Percentiles rank a stretch among this genome's conserved stretches.
These are phyloP conservation scores for Boletus reticuloceps DNA, from an alignment of 768 basidiomycete species.

Conservation along the genomic window DNA sequence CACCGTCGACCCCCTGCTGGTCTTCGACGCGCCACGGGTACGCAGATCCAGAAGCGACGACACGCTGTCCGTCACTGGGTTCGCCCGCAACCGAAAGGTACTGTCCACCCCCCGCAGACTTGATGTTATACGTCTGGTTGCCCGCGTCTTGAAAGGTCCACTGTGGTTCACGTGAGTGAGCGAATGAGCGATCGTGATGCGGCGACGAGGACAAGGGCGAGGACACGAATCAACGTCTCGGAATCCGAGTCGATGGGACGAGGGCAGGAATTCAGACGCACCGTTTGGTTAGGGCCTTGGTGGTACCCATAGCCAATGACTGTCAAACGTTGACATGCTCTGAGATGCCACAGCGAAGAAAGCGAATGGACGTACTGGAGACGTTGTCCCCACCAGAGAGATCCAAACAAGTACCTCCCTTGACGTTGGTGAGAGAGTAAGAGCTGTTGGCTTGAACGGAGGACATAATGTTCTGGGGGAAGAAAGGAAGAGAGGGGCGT, in stretches of 20 bases:
- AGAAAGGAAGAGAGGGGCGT: background rate
- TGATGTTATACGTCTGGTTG: slow-evolving; percentile 39
- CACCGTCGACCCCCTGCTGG: slow-evolving; percentile 30
- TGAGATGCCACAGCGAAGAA: background rate
- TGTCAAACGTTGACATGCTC: slow-evolving; percentile 10
- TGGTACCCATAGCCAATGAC: slow-evolving; percentile 50
- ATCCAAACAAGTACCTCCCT: slow-evolving; percentile 52
- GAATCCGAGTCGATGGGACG: too few relatives aligned
- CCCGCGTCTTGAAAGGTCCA: slow-evolving; percentile 41
- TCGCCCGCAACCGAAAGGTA: slow-evolving; percentile 40
- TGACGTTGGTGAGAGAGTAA: slow-evolving; percentile 51
- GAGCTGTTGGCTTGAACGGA: slow-evolving; percentile 33
- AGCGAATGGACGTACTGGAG: slow-evolving; percentile 36
- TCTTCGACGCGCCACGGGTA: slow-evolving; percentile 54
- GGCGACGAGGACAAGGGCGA: too few relatives aligned
- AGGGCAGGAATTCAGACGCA: too few relatives aligned
- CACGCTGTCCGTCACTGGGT: slow-evolving; percentile 35
- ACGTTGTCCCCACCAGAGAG: slow-evolving; percentile 51
- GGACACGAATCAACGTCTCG: too few relatives aligned
- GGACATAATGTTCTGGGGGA: slow-evolving; percentile 13
- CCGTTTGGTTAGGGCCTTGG: slow-evolving; percentile 48
- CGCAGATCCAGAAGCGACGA: slow-evolving; percentile 37
- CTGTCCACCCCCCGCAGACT: slow-evolving; percentile 37
- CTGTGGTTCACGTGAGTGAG: slow-evolving; percentile 23
- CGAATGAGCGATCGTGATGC: background rate